Conservation (phyloP, 2,329 filamentous ascomycete species). For the Trichoderma cornu-damae region DNA sequence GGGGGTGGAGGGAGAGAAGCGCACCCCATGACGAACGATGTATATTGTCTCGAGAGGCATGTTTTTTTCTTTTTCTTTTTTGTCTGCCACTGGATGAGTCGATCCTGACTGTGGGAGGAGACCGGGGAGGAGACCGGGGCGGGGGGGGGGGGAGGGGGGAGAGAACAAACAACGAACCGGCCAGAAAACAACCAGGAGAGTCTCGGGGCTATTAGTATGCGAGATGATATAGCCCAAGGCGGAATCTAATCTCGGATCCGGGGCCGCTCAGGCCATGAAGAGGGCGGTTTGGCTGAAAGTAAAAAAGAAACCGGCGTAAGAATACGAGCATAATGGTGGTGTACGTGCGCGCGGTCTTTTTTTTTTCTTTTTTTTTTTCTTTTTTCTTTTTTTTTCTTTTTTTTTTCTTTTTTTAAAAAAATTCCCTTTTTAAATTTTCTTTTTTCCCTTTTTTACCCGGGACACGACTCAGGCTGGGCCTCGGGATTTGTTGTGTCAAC, state of each 20-base stretch:
- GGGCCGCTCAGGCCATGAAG: conserved; percentile 14
- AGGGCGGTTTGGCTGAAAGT: not conserved
- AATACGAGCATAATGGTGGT: not conserved
- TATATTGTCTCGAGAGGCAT: conserved; percentile 71
- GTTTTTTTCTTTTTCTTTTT: not conserved
- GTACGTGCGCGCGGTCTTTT: not conserved
- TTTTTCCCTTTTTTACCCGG: too few species aligned
- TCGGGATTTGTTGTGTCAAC: not conserved
- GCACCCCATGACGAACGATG: conserved; percentile 68
- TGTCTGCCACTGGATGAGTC: not conserved
- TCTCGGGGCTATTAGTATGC: conserved; percentile 3
- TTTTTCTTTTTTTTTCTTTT: too few species aligned
- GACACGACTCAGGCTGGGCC: not conserved
- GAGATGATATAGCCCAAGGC: conserved; percentile 11
- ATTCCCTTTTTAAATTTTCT: too few species aligned
- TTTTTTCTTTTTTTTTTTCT: too few species aligned
- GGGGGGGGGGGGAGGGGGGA: not conserved
- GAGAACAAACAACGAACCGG: not conserved
- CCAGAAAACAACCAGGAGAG: too few species aligned
- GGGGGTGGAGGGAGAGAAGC: conserved; percentile 27
- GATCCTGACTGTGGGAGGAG: not conserved
- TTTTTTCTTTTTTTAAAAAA: too few species aligned
- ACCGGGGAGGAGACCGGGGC: not conserved
- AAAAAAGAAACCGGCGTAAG: too few species aligned
- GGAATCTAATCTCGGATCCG: conserved; percentile 8